Evolutionary conservation across 208 protist genomes (phyloP).

Genomic region (Jaenimonas drosophilae): DNA sequence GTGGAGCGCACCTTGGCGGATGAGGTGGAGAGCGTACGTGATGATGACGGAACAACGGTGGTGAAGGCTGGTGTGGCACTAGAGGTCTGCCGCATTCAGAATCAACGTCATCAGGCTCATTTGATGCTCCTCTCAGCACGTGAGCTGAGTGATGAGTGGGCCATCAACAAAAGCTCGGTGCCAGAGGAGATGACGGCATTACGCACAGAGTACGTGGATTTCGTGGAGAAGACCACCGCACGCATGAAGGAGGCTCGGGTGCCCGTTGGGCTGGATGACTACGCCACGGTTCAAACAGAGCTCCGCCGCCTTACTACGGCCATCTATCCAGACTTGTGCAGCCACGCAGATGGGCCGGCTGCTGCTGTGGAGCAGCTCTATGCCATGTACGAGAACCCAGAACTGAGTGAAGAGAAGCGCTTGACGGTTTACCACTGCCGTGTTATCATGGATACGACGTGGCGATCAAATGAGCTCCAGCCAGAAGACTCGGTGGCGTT

Average conservation of each 20-base stretch:
- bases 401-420: conserved; percentile 59
- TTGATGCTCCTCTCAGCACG: conserved; percentile 54
- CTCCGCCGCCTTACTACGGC: conserved; percentile 26
- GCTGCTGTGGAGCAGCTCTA: conserved; percentile 38
- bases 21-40: conserved; percentile 1
- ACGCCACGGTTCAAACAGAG: conserved; percentile 17
- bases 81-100: conserved; percentile 43
- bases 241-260: conserved; percentile 33
- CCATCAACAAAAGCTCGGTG: neutral
- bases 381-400: conserved; percentile 43
- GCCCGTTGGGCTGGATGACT: conserved; percentile 18
- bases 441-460: conserved; percentile 54
- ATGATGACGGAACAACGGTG: neutral
- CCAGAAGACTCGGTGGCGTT: conserved; percentile 25
- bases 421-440: conserved; percentile 77
- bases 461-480: conserved; percentile 39
- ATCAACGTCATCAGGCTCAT: conserved; percentile 57
- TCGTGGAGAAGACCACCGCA: conserved; percentile 15
- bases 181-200: neutral
- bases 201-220: conserved; percentile 19
- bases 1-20: conserved; percentile 28
- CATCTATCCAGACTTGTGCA: conserved; percentile 45
- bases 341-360: conserved; percentile 10
- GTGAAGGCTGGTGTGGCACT: neutral
- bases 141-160: conserved; percentile 28